Base-by-base conservation (phyloP, 495 filamentous ascomycete species). In the Neurospora sp. region DNA sequence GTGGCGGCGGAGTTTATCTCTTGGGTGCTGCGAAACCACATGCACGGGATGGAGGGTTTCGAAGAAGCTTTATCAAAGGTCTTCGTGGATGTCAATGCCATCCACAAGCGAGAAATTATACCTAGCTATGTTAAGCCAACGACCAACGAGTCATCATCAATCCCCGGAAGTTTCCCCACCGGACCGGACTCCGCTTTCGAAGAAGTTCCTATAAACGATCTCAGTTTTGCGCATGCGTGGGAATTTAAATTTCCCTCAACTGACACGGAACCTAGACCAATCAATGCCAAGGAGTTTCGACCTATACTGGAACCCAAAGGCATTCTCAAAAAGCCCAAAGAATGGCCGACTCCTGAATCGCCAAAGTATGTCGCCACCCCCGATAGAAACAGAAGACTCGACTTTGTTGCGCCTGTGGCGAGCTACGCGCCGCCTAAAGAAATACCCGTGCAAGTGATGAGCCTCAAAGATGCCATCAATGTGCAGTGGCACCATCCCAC, bases 31-130 rank as follows among this genome's bases (percentile, higher is more conserved):
- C 53, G 20, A 16, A 31, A 61, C 20, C 53, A 61, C 22, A 61
- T 61, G 53, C 5, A 61, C 22, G 53, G 53, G 6, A 31, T 61
- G 53, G 53, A 61, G 22, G 53, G 53, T 6, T 35, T 61, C 53
- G 22, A 65, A n/a, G 48, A 73, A 39, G 69, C 71, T 10, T 40
- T 81, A 18, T 68, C 72, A 69, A 76, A 80, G 68, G 75, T 81
- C 20, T 78, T 84, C 74, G 79, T 83, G 61, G 82, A 84, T 35
- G 79, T 75, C 70, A 78, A 81, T 71, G 72, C 78, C 71, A 45
- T 84, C 7, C 77, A 79, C 72, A 84, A 84, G 71, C 71, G 79
- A 70, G 81, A 85, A 76, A 69, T 81, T 41, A 69, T 80, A 14
- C 78, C 76, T 0, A 81, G 79, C 53, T 79, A 70, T 27, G 69